phyloP scores from a whole-genome alignment of 2,329 filamentous ascomycete species.

The Endothia cerciana region DNA sequence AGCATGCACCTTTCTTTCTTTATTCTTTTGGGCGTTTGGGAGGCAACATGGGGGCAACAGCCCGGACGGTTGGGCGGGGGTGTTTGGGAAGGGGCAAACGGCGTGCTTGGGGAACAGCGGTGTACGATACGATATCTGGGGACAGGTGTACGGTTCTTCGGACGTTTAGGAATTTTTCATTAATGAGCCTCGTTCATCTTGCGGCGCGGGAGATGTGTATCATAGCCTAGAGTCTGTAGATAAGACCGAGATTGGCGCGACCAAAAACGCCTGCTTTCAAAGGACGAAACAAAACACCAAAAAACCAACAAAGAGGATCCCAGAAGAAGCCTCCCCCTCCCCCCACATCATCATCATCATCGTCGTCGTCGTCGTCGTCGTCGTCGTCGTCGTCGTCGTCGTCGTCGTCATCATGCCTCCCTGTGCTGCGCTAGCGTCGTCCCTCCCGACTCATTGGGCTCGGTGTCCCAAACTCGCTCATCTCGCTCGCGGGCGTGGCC shows the following conservation, averaged over 20 bases:
- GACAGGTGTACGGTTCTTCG: not conserved
- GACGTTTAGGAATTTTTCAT: not conserved
- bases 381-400: too few species aligned
- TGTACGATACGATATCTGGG: slow-evolving; percentile 9
- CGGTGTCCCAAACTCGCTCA: slow-evolving; percentile 27
- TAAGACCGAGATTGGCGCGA: not conserved
- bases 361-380: too few species aligned
- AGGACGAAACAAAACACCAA: not conserved
- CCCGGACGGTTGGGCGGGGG: not conserved
- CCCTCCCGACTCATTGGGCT: slow-evolving; percentile 19
- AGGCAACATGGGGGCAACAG: too few species aligned
- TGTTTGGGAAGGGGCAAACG: not conserved
- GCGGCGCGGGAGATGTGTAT: not conserved
- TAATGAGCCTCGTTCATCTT: not conserved
- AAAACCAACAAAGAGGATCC: too few species aligned
- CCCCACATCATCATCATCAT: too few species aligned
- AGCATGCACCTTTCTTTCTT: not conserved
- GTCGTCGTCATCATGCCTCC: too few species aligned
- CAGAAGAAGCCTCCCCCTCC: not conserved
- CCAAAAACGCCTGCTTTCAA: not conserved
- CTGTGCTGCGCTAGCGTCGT: not conserved
- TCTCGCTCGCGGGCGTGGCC: slow-evolving; percentile 25
- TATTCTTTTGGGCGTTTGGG: slow-evolving; percentile 10
- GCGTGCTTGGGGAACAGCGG: not conserved
- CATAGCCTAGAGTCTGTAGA: not conserved